Evolutionary conservation across 1,139 yeast species (phyloP).

Genomic region (Sugiyamaella castrensis): DNA sequence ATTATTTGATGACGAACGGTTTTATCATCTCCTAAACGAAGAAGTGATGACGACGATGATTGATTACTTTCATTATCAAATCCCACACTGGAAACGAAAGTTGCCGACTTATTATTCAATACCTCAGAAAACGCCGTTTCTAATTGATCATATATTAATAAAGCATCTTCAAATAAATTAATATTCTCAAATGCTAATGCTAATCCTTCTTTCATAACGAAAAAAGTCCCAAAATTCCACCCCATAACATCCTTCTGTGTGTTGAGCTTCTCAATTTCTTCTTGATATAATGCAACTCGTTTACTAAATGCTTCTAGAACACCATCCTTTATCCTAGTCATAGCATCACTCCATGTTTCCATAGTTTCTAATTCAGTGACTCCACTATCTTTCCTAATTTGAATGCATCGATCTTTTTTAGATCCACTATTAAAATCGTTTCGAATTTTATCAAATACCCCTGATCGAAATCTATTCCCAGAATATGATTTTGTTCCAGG

Average conservation of each 20-base stretch:
- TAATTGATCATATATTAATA: constrained; percentile 46
- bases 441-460: constrained; percentile 61
- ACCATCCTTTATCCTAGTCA: constrained; percentile 49
- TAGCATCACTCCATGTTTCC: constrained; percentile 52
- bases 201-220: constrained; percentile 46
- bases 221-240: constrained; percentile 46
- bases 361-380: constrained; percentile 35
- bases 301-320: constrained; percentile 55
- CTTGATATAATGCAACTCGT: constrained; percentile 45
- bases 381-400: constrained; percentile 34
- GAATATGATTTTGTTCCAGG: constrained; percentile 42
- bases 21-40: constrained; percentile 34
- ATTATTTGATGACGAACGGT: constrained; percentile 37
- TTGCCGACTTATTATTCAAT: constrained; percentile 25
- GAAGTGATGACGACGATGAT: constrained; percentile 28
- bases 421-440: constrained; percentile 55
- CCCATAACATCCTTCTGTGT: constrained; percentile 38
- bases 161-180: constrained; percentile 56
- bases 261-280: constrained; percentile 39
- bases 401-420: constrained; percentile 39
- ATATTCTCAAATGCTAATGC: constrained; percentile 50
- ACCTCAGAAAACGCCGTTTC: constrained; percentile 32
- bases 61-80: constrained; percentile 29
- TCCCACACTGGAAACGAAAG: constrained; percentile 33
- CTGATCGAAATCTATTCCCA: constrained; percentile 49